Evolutionary conservation across 139 green algal species (phyloP), one percentile per base, ranked within the genome.

Genomic region (Chlorella sp.): DNA sequence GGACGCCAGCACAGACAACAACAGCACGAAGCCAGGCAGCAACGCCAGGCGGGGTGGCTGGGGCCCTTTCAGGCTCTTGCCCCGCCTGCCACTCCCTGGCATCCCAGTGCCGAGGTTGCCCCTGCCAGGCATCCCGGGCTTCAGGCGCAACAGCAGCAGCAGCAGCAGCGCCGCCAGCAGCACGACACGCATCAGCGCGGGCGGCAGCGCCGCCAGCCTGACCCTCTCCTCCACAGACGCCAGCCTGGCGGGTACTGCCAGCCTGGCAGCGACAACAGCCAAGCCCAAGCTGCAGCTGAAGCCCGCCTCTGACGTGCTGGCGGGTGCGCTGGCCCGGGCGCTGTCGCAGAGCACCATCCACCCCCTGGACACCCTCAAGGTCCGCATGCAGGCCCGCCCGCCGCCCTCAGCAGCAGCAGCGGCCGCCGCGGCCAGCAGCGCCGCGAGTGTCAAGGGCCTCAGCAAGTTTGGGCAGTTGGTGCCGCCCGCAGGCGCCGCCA

Each of bases 301-400:
- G 42, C 42, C 42, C 17, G 42, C 42, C 42, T 80, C 75, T 35
- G 87, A 94, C 74, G 86, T 92, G 0, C n/a, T 94, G 0, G 83
- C 86, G 23, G 89, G 89, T 0, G 84, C 86, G 0, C 71, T 89
- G 65, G 89, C 89, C 20, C 77, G 88, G 24, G 86, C 86, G 32
- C 75, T 75, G 35, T 83, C 75, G 5, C 88, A 93, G 74, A 73
- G 36, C 67, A 88, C 86, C 30, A 91, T 93, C 32, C 88, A 93
- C 55, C 88, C 88, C 6, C 72, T 93, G 17, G 86, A 93, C 73
- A 92, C 87, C 0, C 55, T 92, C 23, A 92, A 92, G 77, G 86
- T 69, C 63, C 63, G 63, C 32, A 69, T 69, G 32, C 63, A 69
- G 1, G 70, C 70, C n/a, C 14, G 42, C 42, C 42, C 42, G 42